Evolutionary conservation across 257 asterid genomes (phyloP).

Genomic region (Petunia secreta): DNA sequence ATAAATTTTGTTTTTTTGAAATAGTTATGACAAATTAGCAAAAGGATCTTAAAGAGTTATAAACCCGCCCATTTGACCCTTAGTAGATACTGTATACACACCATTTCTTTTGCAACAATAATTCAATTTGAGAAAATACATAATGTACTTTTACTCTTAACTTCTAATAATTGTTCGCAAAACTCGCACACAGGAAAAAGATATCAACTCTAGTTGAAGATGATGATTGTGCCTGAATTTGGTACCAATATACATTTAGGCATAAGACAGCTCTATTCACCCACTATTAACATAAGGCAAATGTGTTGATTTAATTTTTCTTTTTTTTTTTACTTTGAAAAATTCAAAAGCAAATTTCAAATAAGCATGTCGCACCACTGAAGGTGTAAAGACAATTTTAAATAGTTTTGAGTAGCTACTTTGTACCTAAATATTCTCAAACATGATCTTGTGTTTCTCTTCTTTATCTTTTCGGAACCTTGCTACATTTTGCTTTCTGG

Average conservation of each 20-base stretch:
- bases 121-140: no score
- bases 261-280: neutral
- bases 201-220: neutral
- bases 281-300: neutral
- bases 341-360: neutral
- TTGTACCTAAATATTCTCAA: slow-evolving; percentile 22
- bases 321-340: no score
- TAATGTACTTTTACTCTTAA: no score
- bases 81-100: no score
- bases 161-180: neutral
- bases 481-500: neutral
- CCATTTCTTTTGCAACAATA: no score
- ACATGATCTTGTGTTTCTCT: neutral
- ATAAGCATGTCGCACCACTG: neutral
- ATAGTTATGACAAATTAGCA: no score
- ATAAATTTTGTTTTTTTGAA: no score
- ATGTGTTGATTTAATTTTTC: neutral
- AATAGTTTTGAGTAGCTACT: neutral
- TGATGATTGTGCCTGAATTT: neutral
- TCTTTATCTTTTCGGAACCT: neutral
- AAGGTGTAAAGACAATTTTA: neutral
- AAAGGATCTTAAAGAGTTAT: no score
- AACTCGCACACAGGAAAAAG: neutral
- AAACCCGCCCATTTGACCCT: no score
- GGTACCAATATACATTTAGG: neutral